Evolutionary conservation across 441 rosid species (phyloP).

Genomic region (Melastoma candidum): DNA sequence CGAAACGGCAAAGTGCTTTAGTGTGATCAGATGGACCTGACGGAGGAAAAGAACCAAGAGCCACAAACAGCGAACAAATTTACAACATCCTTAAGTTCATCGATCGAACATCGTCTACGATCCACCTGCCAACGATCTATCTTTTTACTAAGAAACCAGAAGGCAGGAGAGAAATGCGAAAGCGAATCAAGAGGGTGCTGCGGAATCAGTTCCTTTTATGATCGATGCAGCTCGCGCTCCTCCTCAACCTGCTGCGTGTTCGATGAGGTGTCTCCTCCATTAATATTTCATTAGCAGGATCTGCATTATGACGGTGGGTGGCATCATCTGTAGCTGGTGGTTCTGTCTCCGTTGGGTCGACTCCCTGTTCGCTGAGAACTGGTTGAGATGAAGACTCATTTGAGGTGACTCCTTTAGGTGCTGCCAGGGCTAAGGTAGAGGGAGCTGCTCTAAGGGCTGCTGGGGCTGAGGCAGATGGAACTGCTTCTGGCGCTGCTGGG

Average conservation of each 20-base stretch:
- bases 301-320: slow-evolving; percentile 22
- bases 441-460: slow-evolving; percentile 8
- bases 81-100: no score
- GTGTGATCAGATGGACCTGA: no score
- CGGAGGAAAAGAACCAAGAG: no score
- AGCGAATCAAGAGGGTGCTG: slow-evolving; percentile 3
- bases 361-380: slow-evolving; percentile 29
- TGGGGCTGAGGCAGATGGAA: slow-evolving; percentile 11
- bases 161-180: no score
- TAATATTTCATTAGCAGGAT: slow-evolving; percentile 30
- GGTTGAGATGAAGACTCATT: slow-evolving; percentile 34
- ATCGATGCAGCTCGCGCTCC: slow-evolving; percentile 33
- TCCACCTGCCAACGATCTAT: no score
- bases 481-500: not conserved
- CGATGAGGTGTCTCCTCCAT: slow-evolving; percentile 45
- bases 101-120: no score
- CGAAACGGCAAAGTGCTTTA: no score
- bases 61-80: no score
- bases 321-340: slow-evolving; percentile 31
- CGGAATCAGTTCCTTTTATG: slow-evolving; percentile 18
- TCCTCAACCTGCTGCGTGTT: slow-evolving; percentile 44
- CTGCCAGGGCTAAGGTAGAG: not conserved
- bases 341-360: slow-evolving; percentile 32
- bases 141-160: no score
- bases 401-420: not conserved